A percentile compares a stretch with the other conserved stretches of the same genome.
Conservation (phyloP, 2,329 filamentous ascomycete species). For the Ceratocystiopsis minuta region DNA sequence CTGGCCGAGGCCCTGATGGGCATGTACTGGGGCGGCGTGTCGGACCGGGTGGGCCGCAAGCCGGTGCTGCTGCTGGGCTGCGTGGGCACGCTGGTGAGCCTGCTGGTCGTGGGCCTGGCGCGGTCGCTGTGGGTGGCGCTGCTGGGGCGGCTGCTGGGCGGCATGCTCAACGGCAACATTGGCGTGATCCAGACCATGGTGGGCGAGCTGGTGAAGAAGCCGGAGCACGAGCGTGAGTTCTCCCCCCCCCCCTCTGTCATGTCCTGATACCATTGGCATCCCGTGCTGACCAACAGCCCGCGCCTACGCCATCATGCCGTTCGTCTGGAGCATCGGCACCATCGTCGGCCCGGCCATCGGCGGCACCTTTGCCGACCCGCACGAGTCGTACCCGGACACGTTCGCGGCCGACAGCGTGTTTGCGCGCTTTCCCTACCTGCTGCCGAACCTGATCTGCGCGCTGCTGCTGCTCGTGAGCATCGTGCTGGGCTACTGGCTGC, state of each 20-base stretch:
- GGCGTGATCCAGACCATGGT: slow-evolving; percentile 89
- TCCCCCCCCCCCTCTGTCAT: too few species aligned
- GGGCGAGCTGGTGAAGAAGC: slow-evolving; percentile 65
- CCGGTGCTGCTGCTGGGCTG: slow-evolving; percentile 71
- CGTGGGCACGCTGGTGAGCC: slow-evolving; percentile 62
- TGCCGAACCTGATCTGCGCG: slow-evolving; percentile 78
- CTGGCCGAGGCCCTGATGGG: slow-evolving; percentile 68
- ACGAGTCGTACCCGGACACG: slow-evolving; percentile 49
- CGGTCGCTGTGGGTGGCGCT: slow-evolving; percentile 73
- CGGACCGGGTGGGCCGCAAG: slow-evolving; percentile 69
- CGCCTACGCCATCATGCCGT: slow-evolving; percentile 84
- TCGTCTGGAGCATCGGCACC: slow-evolving; percentile 81
- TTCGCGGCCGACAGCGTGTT: slow-evolving; percentile 57
- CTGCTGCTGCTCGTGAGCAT: slow-evolving; percentile 61
- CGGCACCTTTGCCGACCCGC: slow-evolving; percentile 67
- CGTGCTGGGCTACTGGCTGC: slow-evolving; percentile 57
- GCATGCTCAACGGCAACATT: slow-evolving; percentile 78
- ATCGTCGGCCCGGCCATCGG: slow-evolving; percentile 81
- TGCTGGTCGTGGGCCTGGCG: slow-evolving; percentile 69
- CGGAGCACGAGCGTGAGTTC: slow-evolving; percentile 65
- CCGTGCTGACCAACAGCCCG: slow-evolving; percentile 36
- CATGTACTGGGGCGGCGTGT: slow-evolving; percentile 74
- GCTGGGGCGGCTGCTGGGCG: slow-evolving; percentile 56
- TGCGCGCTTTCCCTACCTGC: slow-evolving; percentile 62
- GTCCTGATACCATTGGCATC: too few species aligned